Conservation (phyloP, 805 yeast species). For the Tetrapisispora iriomotensis region DNA sequence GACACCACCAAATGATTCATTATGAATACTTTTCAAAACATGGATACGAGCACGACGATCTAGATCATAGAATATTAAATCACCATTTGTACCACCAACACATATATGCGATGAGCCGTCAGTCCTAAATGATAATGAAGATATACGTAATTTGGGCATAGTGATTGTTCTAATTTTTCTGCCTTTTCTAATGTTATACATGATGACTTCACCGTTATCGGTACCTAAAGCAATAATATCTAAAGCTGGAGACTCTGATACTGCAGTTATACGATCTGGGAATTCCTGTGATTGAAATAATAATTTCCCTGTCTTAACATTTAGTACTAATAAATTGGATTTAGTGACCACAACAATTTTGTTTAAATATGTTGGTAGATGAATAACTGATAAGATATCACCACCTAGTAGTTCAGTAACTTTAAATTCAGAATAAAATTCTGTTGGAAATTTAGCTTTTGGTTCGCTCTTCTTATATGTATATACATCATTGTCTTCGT, state of each 20-base stretch:
- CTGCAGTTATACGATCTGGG: constrained; percentile 49
- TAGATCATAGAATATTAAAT: constrained; percentile 76
- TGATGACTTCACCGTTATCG: constrained; percentile 50
- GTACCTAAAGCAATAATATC: constrained; percentile 78
- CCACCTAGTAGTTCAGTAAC: constrained; percentile 55
- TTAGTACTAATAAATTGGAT: constrained; percentile 49
- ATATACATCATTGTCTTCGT: constrained; percentile 36
- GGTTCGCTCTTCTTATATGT: constrained; percentile 42
- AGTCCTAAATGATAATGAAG: constrained; percentile 75
- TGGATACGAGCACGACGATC: constrained; percentile 66
- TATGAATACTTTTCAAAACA: constrained; percentile 61
- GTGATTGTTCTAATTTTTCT: constrained; percentile 42
- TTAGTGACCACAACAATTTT: constrained; percentile 80
- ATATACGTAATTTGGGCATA: constrained; percentile 33
- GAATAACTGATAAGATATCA: constrained; percentile 45
- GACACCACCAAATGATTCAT: constrained; percentile 67
- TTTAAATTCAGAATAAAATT: constrained; percentile 53
- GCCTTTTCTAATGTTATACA: constrained; percentile 63
- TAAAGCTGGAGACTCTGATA: constrained; percentile 77
- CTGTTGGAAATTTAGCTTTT: constrained; percentile 40
- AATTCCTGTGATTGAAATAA: constrained; percentile 50
- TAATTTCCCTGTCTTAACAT: constrained; percentile 67
- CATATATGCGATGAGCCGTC: constrained; percentile 82
- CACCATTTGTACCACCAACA: constrained; percentile 71
- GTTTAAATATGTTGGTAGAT: constrained; percentile 87